phyloP scores from a whole-genome alignment of 352 stramenopile species.

The Elongisporangium prolatum region DNA sequence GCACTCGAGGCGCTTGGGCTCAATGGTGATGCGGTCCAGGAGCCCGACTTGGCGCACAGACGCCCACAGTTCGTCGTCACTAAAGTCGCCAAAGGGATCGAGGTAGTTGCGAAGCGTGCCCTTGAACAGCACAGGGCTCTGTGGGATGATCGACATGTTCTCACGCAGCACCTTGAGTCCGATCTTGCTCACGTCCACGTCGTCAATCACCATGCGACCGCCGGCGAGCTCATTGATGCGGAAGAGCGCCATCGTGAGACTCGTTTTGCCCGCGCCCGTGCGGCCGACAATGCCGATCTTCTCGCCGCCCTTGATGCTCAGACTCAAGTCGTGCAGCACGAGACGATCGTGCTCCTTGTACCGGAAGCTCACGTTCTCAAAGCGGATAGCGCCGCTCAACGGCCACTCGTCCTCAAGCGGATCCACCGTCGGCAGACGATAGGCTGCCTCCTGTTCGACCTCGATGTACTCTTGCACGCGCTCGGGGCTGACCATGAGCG shows the following conservation, averaged over 20 bases:
- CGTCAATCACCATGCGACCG: constrained; percentile 73
- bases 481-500: constrained; percentile 88
- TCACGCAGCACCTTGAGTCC: constrained; percentile 76
- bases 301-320: constrained; percentile 21
- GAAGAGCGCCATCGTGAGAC: constrained; percentile 30
- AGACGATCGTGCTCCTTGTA: constrained; percentile 75
- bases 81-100: constrained; percentile 85
- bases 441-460: constrained; percentile 32
- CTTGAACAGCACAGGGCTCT: constrained; percentile 93
- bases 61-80: constrained; percentile 61
- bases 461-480: constrained; percentile 88
- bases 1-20: constrained; percentile 51
- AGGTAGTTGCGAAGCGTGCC: constrained; percentile 89
- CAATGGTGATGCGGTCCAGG: constrained; percentile 43
- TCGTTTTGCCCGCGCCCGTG: neutral
- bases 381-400: constrained; percentile 57
- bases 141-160: constrained; percentile 90
- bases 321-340: constrained; percentile 34
- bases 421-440: constrained; percentile 28
- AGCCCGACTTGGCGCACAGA: constrained; percentile 35
- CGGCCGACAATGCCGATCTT: constrained; percentile 2
- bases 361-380: constrained; percentile 81
- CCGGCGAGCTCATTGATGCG: constrained; percentile 24
- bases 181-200: constrained; percentile 51
- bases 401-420: constrained; percentile 65